These are phyloP conservation scores for Peterozyma toletana DNA, from an alignment of 805 yeast species.

Conservation along the genomic window DNA sequence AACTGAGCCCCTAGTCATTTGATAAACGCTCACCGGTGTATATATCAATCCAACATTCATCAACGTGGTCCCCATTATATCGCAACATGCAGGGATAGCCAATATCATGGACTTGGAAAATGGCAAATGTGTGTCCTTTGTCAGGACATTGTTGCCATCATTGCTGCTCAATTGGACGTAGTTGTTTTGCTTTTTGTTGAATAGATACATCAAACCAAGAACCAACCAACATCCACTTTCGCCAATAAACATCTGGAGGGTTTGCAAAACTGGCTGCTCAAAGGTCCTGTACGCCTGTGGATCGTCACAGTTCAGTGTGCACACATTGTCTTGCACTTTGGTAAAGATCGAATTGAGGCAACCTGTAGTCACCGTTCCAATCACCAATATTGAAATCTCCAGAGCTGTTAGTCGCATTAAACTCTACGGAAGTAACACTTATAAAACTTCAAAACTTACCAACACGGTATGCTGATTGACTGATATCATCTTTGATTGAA, in stretches of 20 bases:
- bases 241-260: slow-evolving; percentile 77
- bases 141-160: slow-evolving; percentile 1
- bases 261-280: slow-evolving; percentile 75
- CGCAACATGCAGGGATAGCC: slow-evolving; percentile 64
- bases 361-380: slow-evolving; percentile 61
- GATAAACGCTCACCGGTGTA: slow-evolving; percentile 75
- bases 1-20: slow-evolving; percentile 78
- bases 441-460: not conserved
- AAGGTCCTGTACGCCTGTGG: slow-evolving; percentile 41
- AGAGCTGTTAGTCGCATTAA: not conserved
- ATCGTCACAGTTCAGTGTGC: slow-evolving; percentile 48
- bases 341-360: slow-evolving; percentile 68
- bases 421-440: not conserved
- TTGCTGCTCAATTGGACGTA: not conserved
- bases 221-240: slow-evolving; percentile 41
- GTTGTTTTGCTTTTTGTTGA: not conserved
- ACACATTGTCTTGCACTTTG: slow-evolving; percentile 70
- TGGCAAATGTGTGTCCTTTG: slow-evolving; percentile 7
- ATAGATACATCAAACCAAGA: not conserved
- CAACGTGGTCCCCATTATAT: slow-evolving; percentile 65
- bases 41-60: slow-evolving; percentile 69
- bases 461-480: not conserved
- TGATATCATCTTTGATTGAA: not conserved
- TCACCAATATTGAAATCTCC: slow-evolving; percentile 23
- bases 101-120: slow-evolving; percentile 25